phyloP scores from a whole-genome alignment of 768 basidiomycete species.

The Pleurotus giganteus region DNA sequence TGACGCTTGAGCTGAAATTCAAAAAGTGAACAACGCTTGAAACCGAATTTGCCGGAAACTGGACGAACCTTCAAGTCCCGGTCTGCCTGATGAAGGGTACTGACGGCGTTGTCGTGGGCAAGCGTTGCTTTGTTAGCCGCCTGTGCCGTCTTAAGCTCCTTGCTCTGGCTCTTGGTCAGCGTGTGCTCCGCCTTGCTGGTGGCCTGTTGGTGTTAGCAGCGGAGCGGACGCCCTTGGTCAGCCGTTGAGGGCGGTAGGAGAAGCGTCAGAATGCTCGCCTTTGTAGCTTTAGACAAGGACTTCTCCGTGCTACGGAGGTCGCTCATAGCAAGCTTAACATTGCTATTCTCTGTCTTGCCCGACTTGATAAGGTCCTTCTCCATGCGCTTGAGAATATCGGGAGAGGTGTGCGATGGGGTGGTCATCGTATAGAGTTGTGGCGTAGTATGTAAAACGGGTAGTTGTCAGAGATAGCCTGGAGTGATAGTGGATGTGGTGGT shows the following conservation, averaged over 20 bases:
- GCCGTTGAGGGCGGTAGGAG: background rate
- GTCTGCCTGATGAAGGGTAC: background rate
- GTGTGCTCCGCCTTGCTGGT: slow-evolving; percentile 6
- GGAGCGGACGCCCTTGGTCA: background rate
- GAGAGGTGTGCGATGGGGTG: slow-evolving; percentile 2
- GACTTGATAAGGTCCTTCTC: slow-evolving; percentile 6
- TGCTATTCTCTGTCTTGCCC: slow-evolving; percentile 4
- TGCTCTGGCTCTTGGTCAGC: background rate
- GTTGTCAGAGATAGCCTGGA: too few species aligned
- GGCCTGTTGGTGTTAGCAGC: background rate
- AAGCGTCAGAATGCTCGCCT: background rate
- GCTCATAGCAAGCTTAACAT: background rate
- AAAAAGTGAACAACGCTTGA: background rate
- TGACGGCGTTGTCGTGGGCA: background rate
- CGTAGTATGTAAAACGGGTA: too few species aligned
- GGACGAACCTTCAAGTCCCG: slow-evolving; percentile 1
- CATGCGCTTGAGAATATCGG: slow-evolving; percentile 5
- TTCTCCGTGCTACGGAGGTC: background rate
- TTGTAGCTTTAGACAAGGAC: background rate
- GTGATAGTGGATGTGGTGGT: too few species aligned
- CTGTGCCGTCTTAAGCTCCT: slow-evolving; percentile 4
- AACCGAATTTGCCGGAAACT: background rate
- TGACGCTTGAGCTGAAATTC: background rate
- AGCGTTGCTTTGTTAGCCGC: slow-evolving; percentile 7
- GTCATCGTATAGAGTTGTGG: background rate